Evolutionary conservation across 345 rosid species (phyloP).

Genomic region (Hypericum androsaemum): DNA sequence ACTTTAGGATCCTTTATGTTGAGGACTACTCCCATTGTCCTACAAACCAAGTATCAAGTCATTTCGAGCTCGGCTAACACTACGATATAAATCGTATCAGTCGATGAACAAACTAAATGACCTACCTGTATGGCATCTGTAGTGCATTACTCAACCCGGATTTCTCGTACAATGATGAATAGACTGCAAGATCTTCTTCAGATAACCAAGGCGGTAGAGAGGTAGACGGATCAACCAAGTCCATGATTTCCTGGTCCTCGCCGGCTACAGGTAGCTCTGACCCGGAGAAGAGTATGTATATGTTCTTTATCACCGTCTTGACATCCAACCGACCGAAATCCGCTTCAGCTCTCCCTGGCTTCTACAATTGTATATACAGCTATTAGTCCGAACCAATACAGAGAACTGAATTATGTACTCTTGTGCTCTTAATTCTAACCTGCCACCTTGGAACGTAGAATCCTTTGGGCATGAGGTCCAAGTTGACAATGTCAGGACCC

Average conservation of each 20-base stretch:
- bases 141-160: slow-evolving; percentile 1
- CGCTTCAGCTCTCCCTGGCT: neutral
- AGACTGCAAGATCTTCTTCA: neutral
- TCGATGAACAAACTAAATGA: neutral
- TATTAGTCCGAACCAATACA: too few species aligned
- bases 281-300: neutral
- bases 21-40: neutral
- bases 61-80: neutral
- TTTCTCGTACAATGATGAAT: neutral
- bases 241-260: neutral
- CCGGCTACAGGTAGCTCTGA: neutral
- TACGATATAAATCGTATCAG: neutral
- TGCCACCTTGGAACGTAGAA: slow-evolving; percentile 3
- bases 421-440: neutral
- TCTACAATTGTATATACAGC: too few species aligned
- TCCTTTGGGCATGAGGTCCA: neutral
- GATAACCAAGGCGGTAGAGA: slow-evolving; percentile 1
- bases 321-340: slow-evolving; percentile 3
- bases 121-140: slow-evolving; percentile 1
- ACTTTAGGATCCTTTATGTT: neutral
- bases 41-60: neutral
- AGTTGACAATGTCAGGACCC: neutral
- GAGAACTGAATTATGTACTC: too few species aligned
- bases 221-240: slow-evolving; percentile 1
- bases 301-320: neutral